phyloP scores from a whole-genome alignment of 2,329 filamentous ascomycete genomes.

The Colletotrichum acutatum region DNA sequence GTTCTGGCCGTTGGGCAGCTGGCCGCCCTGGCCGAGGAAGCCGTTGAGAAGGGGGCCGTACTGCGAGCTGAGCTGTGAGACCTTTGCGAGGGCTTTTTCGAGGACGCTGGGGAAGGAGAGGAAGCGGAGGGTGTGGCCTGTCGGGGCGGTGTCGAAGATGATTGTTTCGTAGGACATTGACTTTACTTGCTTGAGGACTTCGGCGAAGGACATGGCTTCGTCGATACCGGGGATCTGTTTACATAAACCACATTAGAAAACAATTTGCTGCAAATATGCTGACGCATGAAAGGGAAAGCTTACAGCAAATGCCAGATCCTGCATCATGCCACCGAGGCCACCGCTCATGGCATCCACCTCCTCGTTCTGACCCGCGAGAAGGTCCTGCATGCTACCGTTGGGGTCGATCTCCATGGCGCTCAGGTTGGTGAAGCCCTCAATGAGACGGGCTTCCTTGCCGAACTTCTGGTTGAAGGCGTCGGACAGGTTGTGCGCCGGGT shows the following conservation, averaged over 20 bases:
- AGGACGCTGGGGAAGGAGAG: conserved; percentile 98
- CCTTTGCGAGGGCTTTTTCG: conserved; percentile 97
- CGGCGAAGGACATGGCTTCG: conserved; percentile 99
- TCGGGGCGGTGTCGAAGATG: conserved; percentile 98
- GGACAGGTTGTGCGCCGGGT: conserved; percentile 96
- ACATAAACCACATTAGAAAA: not conserved
- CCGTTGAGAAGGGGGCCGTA: conserved; percentile 97
- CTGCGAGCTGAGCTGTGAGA: conserved; percentile 91
- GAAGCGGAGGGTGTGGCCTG: conserved; percentile 97
- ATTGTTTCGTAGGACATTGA: conserved; percentile 98
- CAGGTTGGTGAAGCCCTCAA: conserved; percentile 92
- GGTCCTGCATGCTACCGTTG: conserved; percentile 96
- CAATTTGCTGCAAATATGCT: not conserved
- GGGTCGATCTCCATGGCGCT: conserved; percentile 99
- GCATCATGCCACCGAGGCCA: conserved; percentile 94
- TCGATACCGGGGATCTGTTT: conserved; percentile 96
- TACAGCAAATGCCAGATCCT: conserved; percentile 96
- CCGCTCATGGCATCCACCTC: conserved; percentile 74
- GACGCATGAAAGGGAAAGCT: conserved; percentile 44
- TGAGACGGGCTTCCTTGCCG: conserved; percentile 93
- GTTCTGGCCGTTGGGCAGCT: conserved; percentile 90
- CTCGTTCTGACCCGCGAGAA: conserved; percentile 81
- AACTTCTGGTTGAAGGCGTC: conserved; percentile 99
- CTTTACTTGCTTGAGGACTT: conserved; percentile 99
- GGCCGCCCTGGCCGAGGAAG: conserved; percentile 81